Evolutionary conservation across 306 rosid species (phyloP).

Genomic region (Ochetophila trinervis): DNA sequence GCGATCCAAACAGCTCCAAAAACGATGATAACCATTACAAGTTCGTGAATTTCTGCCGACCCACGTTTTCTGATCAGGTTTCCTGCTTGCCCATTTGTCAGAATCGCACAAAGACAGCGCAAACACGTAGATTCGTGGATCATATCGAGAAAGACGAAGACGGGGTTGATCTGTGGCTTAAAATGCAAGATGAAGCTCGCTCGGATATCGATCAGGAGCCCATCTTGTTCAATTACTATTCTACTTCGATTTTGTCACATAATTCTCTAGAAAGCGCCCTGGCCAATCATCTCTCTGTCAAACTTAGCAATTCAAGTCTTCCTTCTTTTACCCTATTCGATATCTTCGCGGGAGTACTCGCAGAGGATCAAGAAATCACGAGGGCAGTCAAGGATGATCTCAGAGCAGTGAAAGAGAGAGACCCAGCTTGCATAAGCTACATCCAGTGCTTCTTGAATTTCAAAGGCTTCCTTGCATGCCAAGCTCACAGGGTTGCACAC

Average conservation of each 20-base stretch:
- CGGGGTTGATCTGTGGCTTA: slow-evolving; percentile 49
- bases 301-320: slow-evolving; percentile 48
- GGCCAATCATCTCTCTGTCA: slow-evolving; percentile 54
- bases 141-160: slow-evolving; percentile 16
- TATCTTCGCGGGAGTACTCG: slow-evolving; percentile 43
- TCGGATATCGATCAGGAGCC: slow-evolving; percentile 59
- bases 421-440: slow-evolving; percentile 77
- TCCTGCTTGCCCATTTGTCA: slow-evolving; percentile 32
- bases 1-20: slow-evolving; percentile 38
- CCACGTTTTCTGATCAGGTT: slow-evolving; percentile 35
- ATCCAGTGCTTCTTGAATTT: slow-evolving; percentile 71
- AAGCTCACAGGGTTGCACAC: slow-evolving; percentile 74
- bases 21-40: slow-evolving; percentile 16
- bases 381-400: slow-evolving; percentile 45
- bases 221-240: slow-evolving; percentile 48
- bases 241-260: slow-evolving; percentile 48
- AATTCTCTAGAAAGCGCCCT: slow-evolving; percentile 52
- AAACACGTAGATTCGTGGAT: slow-evolving; percentile 25
- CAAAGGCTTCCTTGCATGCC: slow-evolving; percentile 81
- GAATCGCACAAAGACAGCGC: slow-evolving; percentile 16
- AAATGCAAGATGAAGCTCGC: slow-evolving; percentile 61
- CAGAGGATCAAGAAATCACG: slow-evolving; percentile 35
- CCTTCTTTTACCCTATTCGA: slow-evolving; percentile 43
- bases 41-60: slow-evolving; percentile 30
- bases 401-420: slow-evolving; percentile 69